phyloP scores from a whole-genome alignment of 2,329 filamentous ascomycete genomes.

The Xylariaceae sp. region DNA sequence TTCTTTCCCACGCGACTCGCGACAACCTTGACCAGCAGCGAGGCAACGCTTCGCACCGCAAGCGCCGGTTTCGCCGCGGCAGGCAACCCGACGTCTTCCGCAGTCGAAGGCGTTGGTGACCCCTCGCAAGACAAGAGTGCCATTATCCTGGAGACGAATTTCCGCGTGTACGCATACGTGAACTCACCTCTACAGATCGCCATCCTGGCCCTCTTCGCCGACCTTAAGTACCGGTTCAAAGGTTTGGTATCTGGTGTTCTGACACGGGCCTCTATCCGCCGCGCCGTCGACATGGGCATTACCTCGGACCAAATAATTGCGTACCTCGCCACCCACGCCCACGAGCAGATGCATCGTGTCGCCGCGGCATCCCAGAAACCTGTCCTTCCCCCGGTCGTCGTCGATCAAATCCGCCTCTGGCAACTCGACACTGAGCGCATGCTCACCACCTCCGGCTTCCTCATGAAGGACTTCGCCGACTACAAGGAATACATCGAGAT shows the following conservation, averaged over 20 bases:
- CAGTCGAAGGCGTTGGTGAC: constrained; percentile 25
- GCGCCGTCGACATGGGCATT: constrained; percentile 84
- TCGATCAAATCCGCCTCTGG: constrained; percentile 96
- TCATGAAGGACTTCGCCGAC: constrained; percentile 83
- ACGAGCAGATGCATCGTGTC: constrained; percentile 82
- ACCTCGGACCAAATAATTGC: constrained; percentile 92
- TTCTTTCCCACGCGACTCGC: constrained; percentile 91
- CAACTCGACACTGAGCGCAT: constrained; percentile 96
- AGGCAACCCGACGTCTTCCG: constrained; percentile 34
- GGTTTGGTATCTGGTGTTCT: constrained; percentile 92
- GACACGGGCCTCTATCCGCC: constrained; percentile 79
- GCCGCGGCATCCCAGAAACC: constrained; percentile 55
- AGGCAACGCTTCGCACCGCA: constrained; percentile 62
- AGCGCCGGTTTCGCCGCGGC: constrained; percentile 64
- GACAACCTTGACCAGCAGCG: constrained; percentile 79
- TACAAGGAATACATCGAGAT: constrained; percentile 65
- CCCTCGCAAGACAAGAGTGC: constrained; percentile 56
- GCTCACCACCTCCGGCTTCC: constrained; percentile 72
- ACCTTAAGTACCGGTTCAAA: constrained; percentile 82
- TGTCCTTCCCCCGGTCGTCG: constrained; percentile 86
- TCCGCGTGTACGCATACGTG: constrained; percentile 95
- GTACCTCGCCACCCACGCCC: constrained; percentile 86
- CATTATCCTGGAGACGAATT: constrained; percentile 97
- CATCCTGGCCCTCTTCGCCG: constrained; percentile 83
- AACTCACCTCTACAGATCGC: constrained; percentile 90